A percentile compares a stretch with the other conserved stretches of the same genome.
Evolutionary conservation across 1,284 basidiomycete species (phyloP).

Genomic region (Blastosporella zonata): DNA sequence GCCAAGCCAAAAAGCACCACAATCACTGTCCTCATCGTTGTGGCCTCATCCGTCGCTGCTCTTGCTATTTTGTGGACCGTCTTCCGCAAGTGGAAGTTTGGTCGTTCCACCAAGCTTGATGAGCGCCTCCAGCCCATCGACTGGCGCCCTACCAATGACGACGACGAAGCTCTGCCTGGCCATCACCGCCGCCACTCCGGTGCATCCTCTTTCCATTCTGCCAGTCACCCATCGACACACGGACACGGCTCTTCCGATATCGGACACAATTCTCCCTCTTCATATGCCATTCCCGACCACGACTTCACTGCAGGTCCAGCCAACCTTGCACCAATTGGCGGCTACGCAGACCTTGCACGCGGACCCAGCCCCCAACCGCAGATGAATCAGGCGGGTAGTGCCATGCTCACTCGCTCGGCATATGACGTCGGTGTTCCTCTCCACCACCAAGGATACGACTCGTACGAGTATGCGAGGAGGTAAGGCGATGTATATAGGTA

Average conservation of each 20-base stretch:
- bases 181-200: conserved; percentile 54
- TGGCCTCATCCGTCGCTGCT: conserved; percentile 67
- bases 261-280: conserved; percentile 24
- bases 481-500: conserved; percentile 4
- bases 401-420: conserved; percentile 38
- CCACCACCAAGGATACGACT: conserved; percentile 54
- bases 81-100: conserved; percentile 90
- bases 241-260: conserved; percentile 26
- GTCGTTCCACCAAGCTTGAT: conserved; percentile 76
- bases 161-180: conserved; percentile 42
- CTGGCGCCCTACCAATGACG: conserved; percentile 63
- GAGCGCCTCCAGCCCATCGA: conserved; percentile 81
- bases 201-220: conserved; percentile 73
- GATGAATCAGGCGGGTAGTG: conserved; percentile 56
- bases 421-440: conserved; percentile 57
- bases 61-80: conserved; percentile 77
- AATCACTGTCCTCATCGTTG: conserved; percentile 68
- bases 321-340: conserved; percentile 61
- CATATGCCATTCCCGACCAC: conserved; percentile 56
- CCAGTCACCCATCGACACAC: conserved; percentile 35
- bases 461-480: conserved; percentile 28
- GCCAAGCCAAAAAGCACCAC: conserved; percentile 59
- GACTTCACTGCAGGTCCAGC: conserved; percentile 76
- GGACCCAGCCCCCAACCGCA: conserved; percentile 59
- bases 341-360: conserved; percentile 76